Percentiles rank a stretch among this genome's conserved stretches.
Conservation (phyloP, 2,329 filamentous ascomycete genomes). For the Camptophora hylomeconis region DNA sequence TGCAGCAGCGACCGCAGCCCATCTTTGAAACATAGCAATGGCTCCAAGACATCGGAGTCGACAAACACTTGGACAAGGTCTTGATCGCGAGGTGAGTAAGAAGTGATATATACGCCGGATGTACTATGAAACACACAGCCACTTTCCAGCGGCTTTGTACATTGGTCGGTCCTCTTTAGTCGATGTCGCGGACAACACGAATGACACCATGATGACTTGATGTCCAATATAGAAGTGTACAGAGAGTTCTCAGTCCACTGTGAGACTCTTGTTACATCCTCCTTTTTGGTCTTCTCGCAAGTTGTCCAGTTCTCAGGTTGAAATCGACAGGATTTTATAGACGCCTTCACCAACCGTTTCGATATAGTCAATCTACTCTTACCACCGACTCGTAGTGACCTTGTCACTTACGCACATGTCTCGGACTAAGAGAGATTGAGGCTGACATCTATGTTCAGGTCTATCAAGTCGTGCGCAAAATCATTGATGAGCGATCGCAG, state of each 20-base stretch:
- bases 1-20: no score
- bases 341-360: neutral
- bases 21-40: no score
- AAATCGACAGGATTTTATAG: neutral
- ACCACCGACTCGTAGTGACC: constrained; percentile 1
- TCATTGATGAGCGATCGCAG: constrained; percentile 52
- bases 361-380: neutral
- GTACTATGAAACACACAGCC: neutral
- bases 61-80: constrained; percentile 37
- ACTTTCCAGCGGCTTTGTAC: neutral
- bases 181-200: no score
- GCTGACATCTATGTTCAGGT: no score
- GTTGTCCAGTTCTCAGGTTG: neutral
- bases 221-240: no score
- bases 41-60: constrained; percentile 28
- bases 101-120: constrained; percentile 7
- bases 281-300: neutral
- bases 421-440: no score
- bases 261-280: neutral
- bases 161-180: neutral
- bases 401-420: no score
- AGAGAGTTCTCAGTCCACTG: neutral
- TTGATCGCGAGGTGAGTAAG: constrained; percentile 59
- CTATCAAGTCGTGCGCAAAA: constrained; percentile 65
- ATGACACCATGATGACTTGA: no score